Percentiles rank a stretch among this genome's conserved stretches.
Conservation (phyloP, 2,329 filamentous ascomycete species). For the Cadophora malorum region DNA sequence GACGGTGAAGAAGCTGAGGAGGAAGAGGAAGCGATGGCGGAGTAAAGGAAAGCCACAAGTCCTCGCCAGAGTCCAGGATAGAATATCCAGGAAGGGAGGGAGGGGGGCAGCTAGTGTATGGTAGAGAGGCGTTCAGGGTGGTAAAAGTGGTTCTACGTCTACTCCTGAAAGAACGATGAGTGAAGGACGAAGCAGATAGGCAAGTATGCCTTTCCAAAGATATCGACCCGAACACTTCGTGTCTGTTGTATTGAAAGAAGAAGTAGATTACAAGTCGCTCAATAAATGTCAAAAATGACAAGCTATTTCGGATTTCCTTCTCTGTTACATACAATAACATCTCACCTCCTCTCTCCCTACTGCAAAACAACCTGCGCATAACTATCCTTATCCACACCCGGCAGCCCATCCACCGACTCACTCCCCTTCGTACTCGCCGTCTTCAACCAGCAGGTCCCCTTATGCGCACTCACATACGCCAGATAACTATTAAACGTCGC, state of each 20-base stretch:
- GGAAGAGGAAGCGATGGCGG: slow-evolving; percentile 23
- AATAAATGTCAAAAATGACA: background rate
- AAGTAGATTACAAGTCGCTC: background rate
- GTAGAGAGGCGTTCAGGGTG: too few relatives aligned
- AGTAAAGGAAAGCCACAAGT: background rate
- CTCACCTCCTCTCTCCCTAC: background rate
- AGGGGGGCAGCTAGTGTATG: too few relatives aligned
- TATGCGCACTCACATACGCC: slow-evolving; percentile 17
- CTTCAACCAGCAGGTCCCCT: slow-evolving; percentile 21
- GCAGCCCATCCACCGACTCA: background rate
- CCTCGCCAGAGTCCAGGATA: too few relatives aligned
- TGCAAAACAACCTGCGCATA: slow-evolving; percentile 21
- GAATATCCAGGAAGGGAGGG: too few relatives aligned
- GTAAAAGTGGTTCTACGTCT: background rate
- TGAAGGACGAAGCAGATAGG: background rate
- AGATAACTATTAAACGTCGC: slow-evolving; percentile 22
- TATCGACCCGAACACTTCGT: background rate
- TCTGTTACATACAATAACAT: background rate
- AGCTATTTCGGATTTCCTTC: too few relatives aligned
- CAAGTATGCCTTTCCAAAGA: background rate
- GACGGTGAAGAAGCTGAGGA: slow-evolving; percentile 47
- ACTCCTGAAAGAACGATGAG: background rate
- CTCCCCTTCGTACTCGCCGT: background rate
- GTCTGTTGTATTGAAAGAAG: background rate
- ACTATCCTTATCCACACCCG: slow-evolving; percentile 6